Evolutionary conservation across 2,329 filamentous ascomycete species (phyloP), one percentile per base, ranked within the genome.

Genomic region (Trichophyton mentagrophytes): DNA sequence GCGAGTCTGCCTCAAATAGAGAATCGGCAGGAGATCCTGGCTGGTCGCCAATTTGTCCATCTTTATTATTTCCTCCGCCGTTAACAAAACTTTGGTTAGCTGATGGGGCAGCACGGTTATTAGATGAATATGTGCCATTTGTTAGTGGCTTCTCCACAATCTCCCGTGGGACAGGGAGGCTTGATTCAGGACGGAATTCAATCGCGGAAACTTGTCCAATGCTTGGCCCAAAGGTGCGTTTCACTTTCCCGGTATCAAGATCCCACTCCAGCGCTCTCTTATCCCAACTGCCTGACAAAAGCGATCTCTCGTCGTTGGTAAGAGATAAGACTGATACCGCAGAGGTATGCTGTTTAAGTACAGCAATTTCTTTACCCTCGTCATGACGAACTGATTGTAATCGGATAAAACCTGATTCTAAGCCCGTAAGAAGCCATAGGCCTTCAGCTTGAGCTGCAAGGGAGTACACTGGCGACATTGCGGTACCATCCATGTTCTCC

Each of bases 251-350:
- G 1, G 84, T 93, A 68, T 97, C 90, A 27, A 99, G 74, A 71
- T 97, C 93, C 93, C 93, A 99, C 70, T 97, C 91, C 59, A 90
- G 82, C 0, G 97, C 86, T 17, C 83, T 88, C 75, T 96, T 97
- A 73, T 99, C 93, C 93, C 93, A 99, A 71, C 90, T 92, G 2
- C 93, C 93, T 38, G 90, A 96, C 7, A 99, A 74, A 3, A 97
- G 83, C 44, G 87, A 91, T 68, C 82, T 86, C 76, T 99, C 93
- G 66, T 97, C 91, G 3, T 87, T 84, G 0, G 89, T 84, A 11
- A 99, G 77, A 8, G 83, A 86, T 62, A 99, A 75, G 3, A 95
- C 89, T 20, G 90, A 96, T 17, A 99, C 93, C 0, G 93, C 92
- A 55, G 91, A 96, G 1, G 85, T 90, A 71, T 99, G 93, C 65